These are phyloP conservation scores for Ophiostoma sp. DNA, from an alignment of 2,329 filamentous ascomycete species.

Conservation along the genomic window DNA sequence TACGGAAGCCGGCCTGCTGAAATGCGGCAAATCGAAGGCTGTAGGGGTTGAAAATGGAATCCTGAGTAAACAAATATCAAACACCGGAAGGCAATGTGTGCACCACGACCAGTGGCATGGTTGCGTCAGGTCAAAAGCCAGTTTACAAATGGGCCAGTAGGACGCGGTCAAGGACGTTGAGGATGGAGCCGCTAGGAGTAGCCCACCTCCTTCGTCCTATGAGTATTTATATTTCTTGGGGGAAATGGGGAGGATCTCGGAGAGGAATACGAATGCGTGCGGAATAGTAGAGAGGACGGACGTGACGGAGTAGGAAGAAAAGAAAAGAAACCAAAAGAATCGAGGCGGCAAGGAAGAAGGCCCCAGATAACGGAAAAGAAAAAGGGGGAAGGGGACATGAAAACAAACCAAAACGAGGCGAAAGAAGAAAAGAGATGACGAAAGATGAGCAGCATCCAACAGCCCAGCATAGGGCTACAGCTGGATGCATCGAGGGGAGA, in stretches of 20 bases:
- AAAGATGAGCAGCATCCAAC: not conserved
- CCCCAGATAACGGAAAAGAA: not conserved
- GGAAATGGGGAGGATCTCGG: not conserved
- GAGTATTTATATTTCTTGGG: not conserved
- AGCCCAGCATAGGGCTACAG: not conserved
- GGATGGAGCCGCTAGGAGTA: not conserved
- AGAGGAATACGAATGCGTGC: not conserved
- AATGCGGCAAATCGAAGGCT: no score
- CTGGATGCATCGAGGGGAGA: not conserved
- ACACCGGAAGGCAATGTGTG: no score
- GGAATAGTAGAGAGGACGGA: not conserved
- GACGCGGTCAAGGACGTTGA: not conserved
- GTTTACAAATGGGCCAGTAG: not conserved
- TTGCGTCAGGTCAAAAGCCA: no score
- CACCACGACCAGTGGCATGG: no score
- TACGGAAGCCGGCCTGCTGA: no score
- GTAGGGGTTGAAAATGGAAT: no score
- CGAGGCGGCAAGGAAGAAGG: not conserved
- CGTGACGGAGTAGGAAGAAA: not conserved
- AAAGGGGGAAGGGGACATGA: not conserved
- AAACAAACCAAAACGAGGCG: constrained; percentile 3
- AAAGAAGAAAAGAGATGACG: not conserved
- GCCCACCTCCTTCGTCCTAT: not conserved
- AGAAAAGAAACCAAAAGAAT: not conserved
- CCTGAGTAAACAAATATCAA: no score